phyloP scores from a whole-genome alignment of 2,329 filamentous ascomycete genomes.

The Beauveria asiatica region DNA sequence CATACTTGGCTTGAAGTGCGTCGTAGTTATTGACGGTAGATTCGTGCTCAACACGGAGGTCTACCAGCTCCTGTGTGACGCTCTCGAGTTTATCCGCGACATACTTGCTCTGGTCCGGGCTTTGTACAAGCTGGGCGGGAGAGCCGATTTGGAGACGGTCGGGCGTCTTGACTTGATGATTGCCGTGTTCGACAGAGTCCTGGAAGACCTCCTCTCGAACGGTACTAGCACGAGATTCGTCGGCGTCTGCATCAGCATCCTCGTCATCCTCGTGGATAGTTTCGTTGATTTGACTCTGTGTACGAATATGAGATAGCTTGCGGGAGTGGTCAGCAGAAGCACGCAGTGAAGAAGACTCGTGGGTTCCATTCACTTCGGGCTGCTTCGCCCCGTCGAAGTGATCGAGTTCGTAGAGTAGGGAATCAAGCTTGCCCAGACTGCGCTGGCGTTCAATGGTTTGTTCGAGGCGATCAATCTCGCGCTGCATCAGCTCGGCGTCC shows the following conservation, averaged over 20 bases:
- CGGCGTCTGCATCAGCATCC: constrained; percentile 30
- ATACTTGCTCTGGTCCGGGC: constrained; percentile 72
- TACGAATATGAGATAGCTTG: constrained; percentile 38
- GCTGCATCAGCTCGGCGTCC: constrained; percentile 92
- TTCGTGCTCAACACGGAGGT: constrained; percentile 86
- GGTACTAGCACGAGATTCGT: constrained; percentile 21
- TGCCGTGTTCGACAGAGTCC: background rate
- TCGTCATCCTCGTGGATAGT: constrained; percentile 46
- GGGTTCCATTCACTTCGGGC: constrained; percentile 24
- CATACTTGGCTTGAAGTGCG: constrained; percentile 77
- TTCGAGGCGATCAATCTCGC: constrained; percentile 87
- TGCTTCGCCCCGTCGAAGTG: constrained; percentile 54
- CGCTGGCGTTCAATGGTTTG: constrained; percentile 92
- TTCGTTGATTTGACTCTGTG: constrained; percentile 45
- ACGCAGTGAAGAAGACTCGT: constrained; percentile 33
- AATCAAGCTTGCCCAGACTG: constrained; percentile 90
- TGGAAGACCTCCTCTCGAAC: constrained; percentile 25
- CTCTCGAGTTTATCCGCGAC: constrained; percentile 88
- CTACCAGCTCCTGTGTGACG: constrained; percentile 84
- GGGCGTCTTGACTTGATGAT: background rate
- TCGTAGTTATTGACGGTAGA: constrained; percentile 73
- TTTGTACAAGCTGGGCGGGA: constrained; percentile 50
- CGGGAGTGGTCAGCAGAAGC: constrained; percentile 42
- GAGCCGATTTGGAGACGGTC: constrained; percentile 26
- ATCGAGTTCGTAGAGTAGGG: constrained; percentile 83